These are phyloP conservation scores for Royoungia palumana DNA, from an alignment of 768 basidiomycete species.

Conservation along the genomic window DNA sequence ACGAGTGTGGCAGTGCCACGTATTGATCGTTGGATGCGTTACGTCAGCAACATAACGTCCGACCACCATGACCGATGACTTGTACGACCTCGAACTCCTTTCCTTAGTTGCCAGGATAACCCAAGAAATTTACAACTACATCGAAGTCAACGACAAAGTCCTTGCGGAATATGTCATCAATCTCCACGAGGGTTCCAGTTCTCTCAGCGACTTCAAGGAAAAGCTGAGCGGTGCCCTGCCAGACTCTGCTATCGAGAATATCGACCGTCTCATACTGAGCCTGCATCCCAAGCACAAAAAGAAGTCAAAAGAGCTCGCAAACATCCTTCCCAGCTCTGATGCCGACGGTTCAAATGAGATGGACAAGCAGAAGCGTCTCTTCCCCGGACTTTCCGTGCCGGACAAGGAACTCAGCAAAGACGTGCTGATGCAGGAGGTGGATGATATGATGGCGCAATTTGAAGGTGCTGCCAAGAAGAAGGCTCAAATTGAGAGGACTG, in stretches of 20 bases:
- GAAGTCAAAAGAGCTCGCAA: slow-evolving; percentile 37
- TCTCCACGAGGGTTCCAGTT: slow-evolving; percentile 82
- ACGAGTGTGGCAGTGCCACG: background rate
- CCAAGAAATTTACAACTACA: slow-evolving; percentile 89
- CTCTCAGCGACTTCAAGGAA: slow-evolving; percentile 73
- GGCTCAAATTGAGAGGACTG: slow-evolving; percentile 38
- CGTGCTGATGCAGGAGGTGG: slow-evolving; percentile 81
- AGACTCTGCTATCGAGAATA: slow-evolving; percentile 85
- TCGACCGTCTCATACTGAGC: slow-evolving; percentile 90
- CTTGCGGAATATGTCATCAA: slow-evolving; percentile 93
- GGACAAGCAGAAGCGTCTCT: slow-evolving; percentile 79
- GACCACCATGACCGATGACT: slow-evolving; percentile 65
- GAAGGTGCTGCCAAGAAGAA: slow-evolving; percentile 67
- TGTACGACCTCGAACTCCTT: slow-evolving; percentile 91
- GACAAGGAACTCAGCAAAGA: slow-evolving; percentile 73
- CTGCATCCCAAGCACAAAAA: slow-evolving; percentile 97
- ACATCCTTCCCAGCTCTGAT: slow-evolving; percentile 35
- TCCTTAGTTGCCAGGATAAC: slow-evolving; percentile 89
- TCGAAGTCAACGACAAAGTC: slow-evolving; percentile 82
- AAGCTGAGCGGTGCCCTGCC: slow-evolving; percentile 82
- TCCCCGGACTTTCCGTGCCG: slow-evolving; percentile 84
- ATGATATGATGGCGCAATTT: slow-evolving; percentile 80
- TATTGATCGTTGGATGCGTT: background rate
- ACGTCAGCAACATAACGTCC: slow-evolving; percentile 19
- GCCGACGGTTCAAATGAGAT: slow-evolving; percentile 44